Conservation (phyloP, 441 rosid species). For the Hura crepitans region DNA sequence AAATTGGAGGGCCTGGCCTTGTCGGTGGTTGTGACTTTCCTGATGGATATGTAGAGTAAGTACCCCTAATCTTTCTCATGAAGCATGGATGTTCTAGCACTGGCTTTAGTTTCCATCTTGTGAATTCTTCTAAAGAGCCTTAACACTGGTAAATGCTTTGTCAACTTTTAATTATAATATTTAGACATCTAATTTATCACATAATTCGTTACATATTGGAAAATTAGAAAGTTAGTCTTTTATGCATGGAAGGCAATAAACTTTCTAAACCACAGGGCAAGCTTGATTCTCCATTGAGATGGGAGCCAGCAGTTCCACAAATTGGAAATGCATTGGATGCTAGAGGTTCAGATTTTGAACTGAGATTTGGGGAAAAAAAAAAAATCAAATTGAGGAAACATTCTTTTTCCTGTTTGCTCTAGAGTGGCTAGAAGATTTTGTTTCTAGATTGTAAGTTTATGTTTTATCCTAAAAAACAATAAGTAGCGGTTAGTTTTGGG, state of each 20-base stretch:
- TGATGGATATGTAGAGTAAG: conserved; percentile 82
- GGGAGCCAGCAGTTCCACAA: background rate
- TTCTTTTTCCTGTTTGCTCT: background rate
- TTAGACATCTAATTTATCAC: background rate
- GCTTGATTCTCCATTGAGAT: background rate
- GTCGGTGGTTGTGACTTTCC: conserved; percentile 63
- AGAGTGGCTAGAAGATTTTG: background rate
- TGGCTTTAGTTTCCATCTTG: background rate
- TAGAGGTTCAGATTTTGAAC: background rate
- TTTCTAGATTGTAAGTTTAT: background rate
- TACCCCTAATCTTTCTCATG: conserved; percentile 14
- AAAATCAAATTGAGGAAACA: background rate
- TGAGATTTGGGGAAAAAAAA: background rate
- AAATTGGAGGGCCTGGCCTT: conserved; percentile 90
- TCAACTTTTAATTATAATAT: background rate
- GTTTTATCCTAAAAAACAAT: too few species aligned
- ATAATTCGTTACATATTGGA: background rate
- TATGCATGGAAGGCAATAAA: background rate
- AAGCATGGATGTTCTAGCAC: background rate
- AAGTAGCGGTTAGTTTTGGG: too few species aligned
- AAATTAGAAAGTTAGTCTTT: background rate
- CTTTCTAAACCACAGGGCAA: background rate
- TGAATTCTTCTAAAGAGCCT: background rate
- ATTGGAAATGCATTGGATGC: background rate
- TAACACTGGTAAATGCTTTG: background rate